A percentile compares a stretch with the other conserved stretches of the same genome.
Conservation (phyloP, 2,329 filamentous ascomycete species). For the Fusarium pseudonygamai region DNA sequence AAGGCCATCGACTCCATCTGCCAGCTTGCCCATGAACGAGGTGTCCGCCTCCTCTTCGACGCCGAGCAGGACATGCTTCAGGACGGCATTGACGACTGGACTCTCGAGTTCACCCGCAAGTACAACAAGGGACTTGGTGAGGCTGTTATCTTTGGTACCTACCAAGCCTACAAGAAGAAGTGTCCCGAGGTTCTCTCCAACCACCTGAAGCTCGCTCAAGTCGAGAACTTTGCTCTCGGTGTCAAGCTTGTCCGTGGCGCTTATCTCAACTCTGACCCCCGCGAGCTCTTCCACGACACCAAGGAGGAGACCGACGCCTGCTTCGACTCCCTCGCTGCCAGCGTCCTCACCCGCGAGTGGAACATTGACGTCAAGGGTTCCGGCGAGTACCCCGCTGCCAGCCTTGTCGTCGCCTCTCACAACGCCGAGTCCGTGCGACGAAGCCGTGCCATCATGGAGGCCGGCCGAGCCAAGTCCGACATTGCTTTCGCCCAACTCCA, state of each 20-base stretch:
- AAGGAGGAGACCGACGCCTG: constrained; percentile 75
- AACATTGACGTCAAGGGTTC: constrained; percentile 48
- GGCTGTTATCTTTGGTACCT: constrained; percentile 82
- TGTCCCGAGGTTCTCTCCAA: constrained; percentile 64
- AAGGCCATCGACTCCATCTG: constrained; percentile 80
- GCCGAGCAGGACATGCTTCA: constrained; percentile 86
- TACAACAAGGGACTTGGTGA: constrained; percentile 74
- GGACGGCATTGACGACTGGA: constrained; percentile 83
- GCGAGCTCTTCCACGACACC: constrained; percentile 75
- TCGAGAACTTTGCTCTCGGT: constrained; percentile 72
- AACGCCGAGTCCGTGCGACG: constrained; percentile 76
- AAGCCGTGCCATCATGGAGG: constrained; percentile 62
- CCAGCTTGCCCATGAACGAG: constrained; percentile 72
- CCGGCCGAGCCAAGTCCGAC: constrained; percentile 51
- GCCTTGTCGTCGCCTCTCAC: constrained; percentile 82
- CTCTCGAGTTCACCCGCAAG: constrained; percentile 76
- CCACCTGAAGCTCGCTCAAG: constrained; percentile 68
- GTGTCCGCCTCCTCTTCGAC: constrained; percentile 81
- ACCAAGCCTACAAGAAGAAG: constrained; percentile 79
- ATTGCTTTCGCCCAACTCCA: constrained; percentile 75
- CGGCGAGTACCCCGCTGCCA: constrained; percentile 64
- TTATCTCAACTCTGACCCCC: constrained; percentile 75
- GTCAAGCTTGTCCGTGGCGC: constrained; percentile 81
- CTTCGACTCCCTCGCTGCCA: constrained; percentile 77
- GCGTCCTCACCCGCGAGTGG: constrained; percentile 69